These are phyloP conservation scores for Aspergillus sclerotioniger DNA, from an alignment of 495 filamentous ascomycete genomes.

Conservation along the genomic window DNA sequence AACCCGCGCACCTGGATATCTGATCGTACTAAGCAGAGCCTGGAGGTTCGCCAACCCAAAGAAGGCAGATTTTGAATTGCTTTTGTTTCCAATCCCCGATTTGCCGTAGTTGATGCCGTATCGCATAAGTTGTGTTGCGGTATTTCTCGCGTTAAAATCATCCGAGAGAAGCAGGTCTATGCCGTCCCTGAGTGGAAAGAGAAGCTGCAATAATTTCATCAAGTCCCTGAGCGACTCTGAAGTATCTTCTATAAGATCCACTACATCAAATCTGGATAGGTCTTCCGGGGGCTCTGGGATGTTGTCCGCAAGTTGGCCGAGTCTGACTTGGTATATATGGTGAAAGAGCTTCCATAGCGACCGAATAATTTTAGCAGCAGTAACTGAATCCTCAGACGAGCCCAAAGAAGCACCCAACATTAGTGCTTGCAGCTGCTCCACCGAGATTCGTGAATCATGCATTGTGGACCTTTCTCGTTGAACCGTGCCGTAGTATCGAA, in stretches of 20 bases:
- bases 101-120: constrained; percentile 5
- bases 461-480: constrained; percentile 7
- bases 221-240: background rate
- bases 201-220: background rate
- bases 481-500: constrained; percentile 7
- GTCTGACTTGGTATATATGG: background rate
- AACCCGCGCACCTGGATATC: background rate
- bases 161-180: background rate
- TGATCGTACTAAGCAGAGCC: background rate
- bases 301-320: background rate
- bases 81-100: constrained; percentile 4
- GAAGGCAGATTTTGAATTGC: background rate
- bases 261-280: background rate
- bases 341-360: background rate
- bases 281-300: background rate
- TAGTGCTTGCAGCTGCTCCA: background rate
- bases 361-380: background rate
- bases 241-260: background rate
- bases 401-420: constrained; percentile 5
- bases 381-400: background rate
- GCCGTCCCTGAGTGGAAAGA: constrained; percentile 2
- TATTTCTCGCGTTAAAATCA: background rate
- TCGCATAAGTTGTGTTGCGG: constrained; percentile 7
- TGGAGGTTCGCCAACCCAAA: constrained; percentile 3
- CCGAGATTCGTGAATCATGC: constrained; percentile 6